Conservation (phyloP, 2,329 filamentous ascomycete genomes). For the Rosellinia necatrix region DNA sequence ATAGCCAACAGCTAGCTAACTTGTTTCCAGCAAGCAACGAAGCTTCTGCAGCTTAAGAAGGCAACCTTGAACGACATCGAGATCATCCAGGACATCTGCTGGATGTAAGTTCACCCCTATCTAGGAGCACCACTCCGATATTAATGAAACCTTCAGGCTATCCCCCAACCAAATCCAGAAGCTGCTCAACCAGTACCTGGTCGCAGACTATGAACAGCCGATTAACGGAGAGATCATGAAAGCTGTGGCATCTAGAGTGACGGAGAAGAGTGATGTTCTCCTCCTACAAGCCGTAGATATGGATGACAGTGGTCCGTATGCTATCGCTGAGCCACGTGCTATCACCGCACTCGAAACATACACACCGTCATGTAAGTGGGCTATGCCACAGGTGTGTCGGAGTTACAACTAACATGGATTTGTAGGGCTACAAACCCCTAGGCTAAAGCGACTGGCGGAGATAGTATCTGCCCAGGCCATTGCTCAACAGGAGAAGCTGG, state of each 20-base stretch:
- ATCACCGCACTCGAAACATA: slow-evolving; percentile 98
- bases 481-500: slow-evolving; percentile 85
- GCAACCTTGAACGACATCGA: slow-evolving; percentile 98
- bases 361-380: slow-evolving; percentile 86
- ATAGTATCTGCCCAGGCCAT: slow-evolving; percentile 97
- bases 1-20: slow-evolving; percentile 24
- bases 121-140: slow-evolving; percentile 10
- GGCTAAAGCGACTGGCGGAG: slow-evolving; percentile 94
- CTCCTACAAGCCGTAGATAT: slow-evolving; percentile 95
- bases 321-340: slow-evolving; percentile 94
- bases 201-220: slow-evolving; percentile 98
- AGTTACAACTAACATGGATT: slow-evolving; percentile 33
- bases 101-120: slow-evolving; percentile 76
- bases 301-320: slow-evolving; percentile 98
- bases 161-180: slow-evolving; percentile 99
- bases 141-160: slow-evolving; percentile 61
- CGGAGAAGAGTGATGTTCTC: slow-evolving; percentile 96
- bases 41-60: slow-evolving; percentile 97
- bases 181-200: slow-evolving; percentile 95
- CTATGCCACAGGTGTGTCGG: neutral
- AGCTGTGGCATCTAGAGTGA: slow-evolving; percentile 93
- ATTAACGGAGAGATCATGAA: slow-evolving; percentile 99
- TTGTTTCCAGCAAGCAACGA: slow-evolving; percentile 80
- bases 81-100: slow-evolving; percentile 99
- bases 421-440: slow-evolving; percentile 90